Conservation (phyloP, 305 asterid genomes). For the Ruellia speciosa region DNA sequence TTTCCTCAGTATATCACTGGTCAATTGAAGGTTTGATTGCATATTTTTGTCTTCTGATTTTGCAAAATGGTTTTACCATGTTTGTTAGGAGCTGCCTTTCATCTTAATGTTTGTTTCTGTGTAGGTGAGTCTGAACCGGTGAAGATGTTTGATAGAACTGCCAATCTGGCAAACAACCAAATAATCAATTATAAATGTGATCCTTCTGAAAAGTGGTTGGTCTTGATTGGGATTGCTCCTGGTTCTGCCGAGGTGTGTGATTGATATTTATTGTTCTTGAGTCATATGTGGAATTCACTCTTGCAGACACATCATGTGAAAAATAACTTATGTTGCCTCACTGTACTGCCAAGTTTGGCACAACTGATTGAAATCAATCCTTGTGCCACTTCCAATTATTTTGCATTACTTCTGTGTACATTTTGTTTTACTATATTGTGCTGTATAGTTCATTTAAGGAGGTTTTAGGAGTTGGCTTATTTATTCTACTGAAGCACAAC, state of each 20-base stretch:
- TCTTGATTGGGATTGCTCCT: conserved; percentile 94
- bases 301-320: neutral
- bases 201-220: conserved; percentile 98
- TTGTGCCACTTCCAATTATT: too few species aligned
- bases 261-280: neutral
- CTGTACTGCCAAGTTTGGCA: too few species aligned
- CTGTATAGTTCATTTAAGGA: neutral
- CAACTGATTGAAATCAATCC: too few species aligned
- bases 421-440: too few species aligned
- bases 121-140: conserved; percentile 91
- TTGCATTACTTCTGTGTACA: too few species aligned
- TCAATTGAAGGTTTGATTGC: conserved; percentile 64
- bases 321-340: too few species aligned
- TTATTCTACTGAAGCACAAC: neutral
- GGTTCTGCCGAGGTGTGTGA: conserved; percentile 84
- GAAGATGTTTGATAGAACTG: conserved; percentile 93
- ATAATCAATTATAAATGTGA: conserved; percentile 90
- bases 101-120: conserved; percentile 20
- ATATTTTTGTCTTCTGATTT: conserved; percentile 1
- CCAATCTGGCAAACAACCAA: conserved; percentile 82
- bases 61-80: neutral
- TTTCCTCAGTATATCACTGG: conserved; percentile 95
- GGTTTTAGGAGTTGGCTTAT: neutral
- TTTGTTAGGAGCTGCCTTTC: conserved; percentile 9
- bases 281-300: neutral